Conservation (phyloP, 108 stramenopile species). For the Craspedostauros australis region DNA sequence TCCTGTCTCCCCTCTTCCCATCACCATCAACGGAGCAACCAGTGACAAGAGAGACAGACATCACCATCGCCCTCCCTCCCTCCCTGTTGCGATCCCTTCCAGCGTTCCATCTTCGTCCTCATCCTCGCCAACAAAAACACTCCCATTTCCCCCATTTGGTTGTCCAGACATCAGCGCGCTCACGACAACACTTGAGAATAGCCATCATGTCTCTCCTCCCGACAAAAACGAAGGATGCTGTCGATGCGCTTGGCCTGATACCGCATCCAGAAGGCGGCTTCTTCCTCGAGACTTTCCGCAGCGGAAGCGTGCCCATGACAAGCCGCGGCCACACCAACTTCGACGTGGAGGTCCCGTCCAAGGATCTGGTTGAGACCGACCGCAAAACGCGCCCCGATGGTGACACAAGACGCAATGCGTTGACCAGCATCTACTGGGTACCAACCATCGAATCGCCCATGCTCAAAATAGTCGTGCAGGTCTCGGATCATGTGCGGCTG, state of each 20-base stretch:
- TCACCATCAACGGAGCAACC: no score
- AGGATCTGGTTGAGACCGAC: constrained; percentile 2
- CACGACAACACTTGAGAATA: no score
- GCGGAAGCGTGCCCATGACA: constrained; percentile 19
- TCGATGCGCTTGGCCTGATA: constrained; percentile 15
- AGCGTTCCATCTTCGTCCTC: no score
- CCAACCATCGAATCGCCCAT: constrained; percentile 5
- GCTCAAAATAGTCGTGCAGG: neutral
- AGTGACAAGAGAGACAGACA: no score
- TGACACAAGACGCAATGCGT: constrained; percentile 8
- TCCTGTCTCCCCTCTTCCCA: no score
- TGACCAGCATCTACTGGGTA: constrained; percentile 19
- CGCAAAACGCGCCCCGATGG: constrained; percentile 5
- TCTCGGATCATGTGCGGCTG: constrained; percentile 20
- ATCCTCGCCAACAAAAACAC: no score
- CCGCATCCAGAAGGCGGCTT: constrained; percentile 40
- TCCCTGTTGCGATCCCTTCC: no score
- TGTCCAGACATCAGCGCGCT: no score
- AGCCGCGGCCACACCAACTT: constrained; percentile 13
- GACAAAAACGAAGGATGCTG: no score
- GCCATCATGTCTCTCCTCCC: no score
- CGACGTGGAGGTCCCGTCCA: neutral
- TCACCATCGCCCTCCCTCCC: no score
- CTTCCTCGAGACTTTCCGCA: constrained; percentile 28
- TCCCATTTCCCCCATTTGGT: no score